Conservation (phyloP, 371 early-diverging fungal genomes). For the Rhizopus delemar region DNA sequence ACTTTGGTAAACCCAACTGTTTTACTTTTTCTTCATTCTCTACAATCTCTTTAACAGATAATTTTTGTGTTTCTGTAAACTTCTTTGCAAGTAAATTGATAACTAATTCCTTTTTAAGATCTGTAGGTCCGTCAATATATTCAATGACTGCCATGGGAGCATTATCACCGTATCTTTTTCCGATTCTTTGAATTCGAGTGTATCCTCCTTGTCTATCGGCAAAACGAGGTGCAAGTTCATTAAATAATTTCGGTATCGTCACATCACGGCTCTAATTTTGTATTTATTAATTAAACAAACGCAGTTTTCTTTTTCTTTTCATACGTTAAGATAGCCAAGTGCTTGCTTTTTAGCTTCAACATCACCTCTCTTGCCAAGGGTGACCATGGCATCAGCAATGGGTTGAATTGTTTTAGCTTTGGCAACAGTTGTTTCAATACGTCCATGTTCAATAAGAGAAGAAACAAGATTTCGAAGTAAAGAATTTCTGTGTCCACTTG, state of each 20-base stretch:
- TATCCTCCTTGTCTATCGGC: slow-evolving; percentile 84
- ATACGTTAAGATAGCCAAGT: slow-evolving; percentile 62
- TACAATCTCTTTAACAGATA: slow-evolving; percentile 33
- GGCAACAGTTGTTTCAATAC: slow-evolving; percentile 91
- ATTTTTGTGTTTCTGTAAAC: slow-evolving; percentile 21
- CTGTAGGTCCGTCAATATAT: slow-evolving; percentile 67
- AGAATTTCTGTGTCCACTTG: slow-evolving; percentile 75
- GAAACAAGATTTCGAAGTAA: slow-evolving; percentile 87
- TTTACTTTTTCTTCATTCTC: slow-evolving; percentile 21
- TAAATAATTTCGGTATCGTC: slow-evolving; percentile 84
- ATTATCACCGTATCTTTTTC: slow-evolving; percentile 81
- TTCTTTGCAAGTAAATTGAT: slow-evolving; percentile 50
- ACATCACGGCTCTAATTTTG: slow-evolving; percentile 58
- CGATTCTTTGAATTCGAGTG: slow-evolving; percentile 86
- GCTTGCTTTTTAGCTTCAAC: slow-evolving; percentile 65
- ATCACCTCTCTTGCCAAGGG: slow-evolving; percentile 74
- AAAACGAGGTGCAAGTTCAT: slow-evolving; percentile 84
- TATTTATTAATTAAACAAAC: neutral
- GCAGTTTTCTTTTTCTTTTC: neutral
- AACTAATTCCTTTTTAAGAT: slow-evolving; percentile 56
- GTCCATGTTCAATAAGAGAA: slow-evolving; percentile 85
- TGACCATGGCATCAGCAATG: slow-evolving; percentile 85
- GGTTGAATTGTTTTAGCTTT: slow-evolving; percentile 92
- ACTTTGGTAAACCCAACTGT: slow-evolving; percentile 31
- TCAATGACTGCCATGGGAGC: slow-evolving; percentile 93